Percentiles rank a stretch among this genome's conserved stretches.
These are phyloP conservation scores for Schoenoplectus tabernaemontani DNA, from an alignment of 202 grass and related monocot species.

Conservation along the genomic window DNA sequence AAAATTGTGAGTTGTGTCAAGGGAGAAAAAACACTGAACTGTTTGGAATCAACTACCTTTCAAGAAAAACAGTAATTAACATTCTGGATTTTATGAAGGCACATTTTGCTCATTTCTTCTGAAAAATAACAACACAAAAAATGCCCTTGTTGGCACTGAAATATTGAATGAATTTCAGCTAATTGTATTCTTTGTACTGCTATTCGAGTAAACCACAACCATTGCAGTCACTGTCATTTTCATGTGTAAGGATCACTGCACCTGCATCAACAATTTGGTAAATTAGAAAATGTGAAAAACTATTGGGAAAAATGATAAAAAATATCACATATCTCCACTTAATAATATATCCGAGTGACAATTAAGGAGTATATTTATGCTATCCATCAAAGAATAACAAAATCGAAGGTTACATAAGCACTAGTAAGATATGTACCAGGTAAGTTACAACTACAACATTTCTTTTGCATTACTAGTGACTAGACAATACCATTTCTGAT, in stretches of 20 bases:
- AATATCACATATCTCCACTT: neutral
- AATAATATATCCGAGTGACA: neutral
- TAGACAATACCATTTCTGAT: neutral
- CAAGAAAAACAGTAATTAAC: neutral
- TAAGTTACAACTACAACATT: neutral
- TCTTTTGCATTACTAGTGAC: neutral
- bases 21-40: neutral
- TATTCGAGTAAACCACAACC: neutral
- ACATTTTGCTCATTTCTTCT: neutral
- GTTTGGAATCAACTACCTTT: neutral
- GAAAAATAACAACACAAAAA: neutral
- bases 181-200: conserved; percentile 1
- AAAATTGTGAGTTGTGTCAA: neutral
- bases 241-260: neutral
- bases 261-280: neutral
- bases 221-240: neutral
- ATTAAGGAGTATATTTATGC: neutral
- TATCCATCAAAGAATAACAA: neutral
- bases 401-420: neutral
- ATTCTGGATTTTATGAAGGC: neutral
- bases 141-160: neutral
- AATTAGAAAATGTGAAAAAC: neutral
- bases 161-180: conserved; percentile 1
- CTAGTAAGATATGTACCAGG: neutral
- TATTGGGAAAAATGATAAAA: neutral